Percentiles rank a stretch among this genome's conserved stretches.
Conservation (phyloP, 345 rosid species). For the Gossypium arboreum region DNA sequence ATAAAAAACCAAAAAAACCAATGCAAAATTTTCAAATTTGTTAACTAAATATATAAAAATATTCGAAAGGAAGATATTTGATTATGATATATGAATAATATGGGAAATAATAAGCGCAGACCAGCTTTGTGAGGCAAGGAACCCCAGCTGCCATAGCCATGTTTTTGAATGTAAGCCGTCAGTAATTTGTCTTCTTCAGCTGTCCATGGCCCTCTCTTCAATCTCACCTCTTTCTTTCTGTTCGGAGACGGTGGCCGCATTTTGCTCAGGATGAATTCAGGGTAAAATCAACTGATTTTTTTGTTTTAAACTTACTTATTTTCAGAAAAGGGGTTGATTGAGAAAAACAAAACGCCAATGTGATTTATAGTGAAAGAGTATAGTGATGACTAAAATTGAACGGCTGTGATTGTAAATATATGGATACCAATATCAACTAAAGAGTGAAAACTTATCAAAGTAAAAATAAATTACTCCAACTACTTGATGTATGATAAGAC, state of each 20-base stretch:
- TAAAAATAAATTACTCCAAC: neutral
- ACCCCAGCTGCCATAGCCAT: conserved; percentile 53
- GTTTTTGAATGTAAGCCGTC: conserved; percentile 40
- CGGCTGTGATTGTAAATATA: conserved; percentile 3
- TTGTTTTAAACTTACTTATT: neutral
- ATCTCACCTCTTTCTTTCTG: conserved; percentile 39
- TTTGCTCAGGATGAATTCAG: neutral
- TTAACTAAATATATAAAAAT: no score
- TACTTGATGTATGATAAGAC: neutral
- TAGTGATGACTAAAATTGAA: neutral
- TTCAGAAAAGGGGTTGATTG: neutral
- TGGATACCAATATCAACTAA: no score
- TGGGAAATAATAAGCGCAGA: neutral
- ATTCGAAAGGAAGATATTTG: no score
- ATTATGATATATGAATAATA: no score
- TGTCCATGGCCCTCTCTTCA: conserved; percentile 62
- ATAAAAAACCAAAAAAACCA: neutral
- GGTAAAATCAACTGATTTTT: neutral
- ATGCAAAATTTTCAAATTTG: no score
- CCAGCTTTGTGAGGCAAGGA: conserved; percentile 51
- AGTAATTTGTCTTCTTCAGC: conserved; percentile 53
- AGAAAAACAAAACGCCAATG: neutral
- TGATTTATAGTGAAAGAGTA: neutral
- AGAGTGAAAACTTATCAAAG: no score
- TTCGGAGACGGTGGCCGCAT: conserved; percentile 31